Base-by-base conservation (phyloP, 2,329 filamentous ascomycete genomes). In the Teratosphaeria zuluensis region DNA sequence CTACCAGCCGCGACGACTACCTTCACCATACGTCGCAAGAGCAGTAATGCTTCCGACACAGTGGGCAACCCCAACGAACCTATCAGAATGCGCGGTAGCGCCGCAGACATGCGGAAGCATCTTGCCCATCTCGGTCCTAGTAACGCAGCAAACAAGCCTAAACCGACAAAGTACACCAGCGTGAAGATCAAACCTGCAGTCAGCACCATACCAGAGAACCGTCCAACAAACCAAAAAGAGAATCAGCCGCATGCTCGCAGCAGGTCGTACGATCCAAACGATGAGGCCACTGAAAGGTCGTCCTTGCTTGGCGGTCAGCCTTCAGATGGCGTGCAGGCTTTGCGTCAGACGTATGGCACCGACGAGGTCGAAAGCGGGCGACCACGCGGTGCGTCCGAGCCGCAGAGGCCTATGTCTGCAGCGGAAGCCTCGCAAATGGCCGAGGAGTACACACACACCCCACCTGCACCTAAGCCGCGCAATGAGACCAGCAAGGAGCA, bases 111-210 rank as follows among this genome's bases (percentile, higher is more conserved):
- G 55, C 77, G 77, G 54, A 77, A 85, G 65, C 83, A 86, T 59
- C 71, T 86, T 21, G 84, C 82, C 66, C 82, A 86, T 65, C 76
- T 87, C 1, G 84, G 84, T 4, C 84, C 84, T 0, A 85, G 82
- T 19, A 87, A 87, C 64, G 75, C 81, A 16, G 84, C 84, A 21
- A 83, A 77, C 62, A 76, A 79, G 51, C 84, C 84, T 2, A 81
- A 82, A 56, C 73, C 80, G 38, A 87, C 84, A 6, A 81, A 84
- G 38, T 85, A 83, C 70, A 79, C 79, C 59, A 80, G 78, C 9
- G 84, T 87, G 62, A 86, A 86, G 70, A 86, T 87, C 71, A 87
- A 87, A 69, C 83, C 82, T 14, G 81, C 77, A 14, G 69, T 69
- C 58, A 74, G 65, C 63, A 76, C 76, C 32, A 74, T 75, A 56